Evolutionary conservation across 805 yeast genomes (phyloP), one percentile per base, ranked within the genome.

Genomic region (Zygoascus bituminiphila): DNA sequence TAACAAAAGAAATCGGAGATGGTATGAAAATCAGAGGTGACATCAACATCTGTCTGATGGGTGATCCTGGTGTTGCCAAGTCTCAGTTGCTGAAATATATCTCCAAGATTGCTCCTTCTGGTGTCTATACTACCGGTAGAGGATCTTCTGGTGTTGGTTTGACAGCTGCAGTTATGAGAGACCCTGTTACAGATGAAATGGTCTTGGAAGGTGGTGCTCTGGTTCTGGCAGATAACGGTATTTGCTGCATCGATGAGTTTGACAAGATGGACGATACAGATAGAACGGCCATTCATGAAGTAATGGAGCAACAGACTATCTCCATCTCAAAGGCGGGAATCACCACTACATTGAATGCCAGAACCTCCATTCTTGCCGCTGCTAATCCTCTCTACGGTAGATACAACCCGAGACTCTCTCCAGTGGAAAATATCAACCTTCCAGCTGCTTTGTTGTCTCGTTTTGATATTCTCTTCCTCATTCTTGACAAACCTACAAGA

Each of bases 41-140:
- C 64, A 86, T 93, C 57, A 93, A 93, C 62, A 78, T 93, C 48
- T 84, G 97, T 70, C 74, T 93, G 46, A 91, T 93, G 97, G 98
- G 98, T 59, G 98, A 93, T 63, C 98, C 98, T 38, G 98, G 98
- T 74, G 98, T 93, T 47, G 98, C 98, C 61, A 93, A 93, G 68
- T 93, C 98, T 2, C 98, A 93, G 74, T 72, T 93, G 61, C 73
- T 93, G 54, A 93, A 93, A 64, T 84, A 94, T 29, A 87, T 93
- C 55, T 76, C 88, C 51, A 88, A 89, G 59, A 84, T 93, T 47
- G 93, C 98, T 2, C 98, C 98, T 25, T 77, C 98, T 62, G 94
- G 96, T 45, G 94, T 93, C 25, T 93, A 93, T 66, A 93, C 98
- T 7, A 93, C 98, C 1, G 98, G 98, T 70, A 81, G 95, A 61